Evolutionary conservation across 2,329 filamentous ascomycete species (phyloP).

Genomic region (Alternaria atra): DNA sequence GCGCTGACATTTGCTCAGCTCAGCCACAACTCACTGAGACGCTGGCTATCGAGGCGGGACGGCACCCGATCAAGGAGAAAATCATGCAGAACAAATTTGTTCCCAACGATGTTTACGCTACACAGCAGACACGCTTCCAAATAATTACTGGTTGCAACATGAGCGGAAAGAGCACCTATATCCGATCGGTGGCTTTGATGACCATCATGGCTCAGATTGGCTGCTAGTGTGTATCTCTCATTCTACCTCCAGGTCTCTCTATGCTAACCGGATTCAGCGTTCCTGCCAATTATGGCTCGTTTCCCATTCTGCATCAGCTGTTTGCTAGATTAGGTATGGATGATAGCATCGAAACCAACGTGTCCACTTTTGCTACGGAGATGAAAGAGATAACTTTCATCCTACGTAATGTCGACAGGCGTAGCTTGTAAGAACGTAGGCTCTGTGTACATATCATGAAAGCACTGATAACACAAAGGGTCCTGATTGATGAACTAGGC

Average conservation of each 20-base stretch:
- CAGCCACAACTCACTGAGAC: constrained; percentile 74
- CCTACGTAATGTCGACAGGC: constrained; percentile 78
- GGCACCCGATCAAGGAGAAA: constrained; percentile 82
- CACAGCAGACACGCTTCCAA: constrained; percentile 82
- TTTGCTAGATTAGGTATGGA: constrained; percentile 89
- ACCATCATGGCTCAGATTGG: constrained; percentile 95
- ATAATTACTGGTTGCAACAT: constrained; percentile 97
- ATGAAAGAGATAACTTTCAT: constrained; percentile 98
- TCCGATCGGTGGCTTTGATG: constrained; percentile 82
- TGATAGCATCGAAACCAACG: constrained; percentile 87
- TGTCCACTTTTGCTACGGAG: constrained; percentile 92
- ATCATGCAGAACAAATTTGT: constrained; percentile 75
- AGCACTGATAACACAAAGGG: constrained; percentile 40
- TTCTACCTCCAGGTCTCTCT: not conserved
- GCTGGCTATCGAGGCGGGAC: constrained; percentile 75
- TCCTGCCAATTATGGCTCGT: constrained; percentile 82
- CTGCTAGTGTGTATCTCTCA: constrained; percentile 64
- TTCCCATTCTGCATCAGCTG: constrained; percentile 81
- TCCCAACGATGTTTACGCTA: constrained; percentile 90
- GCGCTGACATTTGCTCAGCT: constrained; percentile 47
- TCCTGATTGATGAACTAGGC: constrained; percentile 91
- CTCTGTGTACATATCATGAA: not conserved
- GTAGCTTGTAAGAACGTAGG: constrained; percentile 64
- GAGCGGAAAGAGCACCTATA: constrained; percentile 96
- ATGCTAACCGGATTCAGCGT: constrained; percentile 57